A percentile compares a stretch with the other conserved stretches of the same genome.
Conservation (phyloP, 495 filamentous ascomycete species). For the Xylaria bambusicola region DNA sequence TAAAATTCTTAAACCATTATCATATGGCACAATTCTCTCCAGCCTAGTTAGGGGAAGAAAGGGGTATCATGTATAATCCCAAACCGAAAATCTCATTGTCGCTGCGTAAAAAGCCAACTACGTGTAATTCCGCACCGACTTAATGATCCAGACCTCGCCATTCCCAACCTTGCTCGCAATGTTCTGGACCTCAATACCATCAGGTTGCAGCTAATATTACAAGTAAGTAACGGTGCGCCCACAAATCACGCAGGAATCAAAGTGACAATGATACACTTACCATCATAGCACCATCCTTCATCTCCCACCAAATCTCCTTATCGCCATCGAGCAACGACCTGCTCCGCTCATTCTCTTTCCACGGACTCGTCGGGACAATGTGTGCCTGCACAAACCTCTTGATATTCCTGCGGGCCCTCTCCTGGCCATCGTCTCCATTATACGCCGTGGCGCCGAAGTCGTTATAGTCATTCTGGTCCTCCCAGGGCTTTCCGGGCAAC, state of each 20-base stretch:
- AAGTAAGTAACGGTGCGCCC: conserved; percentile 18
- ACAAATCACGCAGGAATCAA: conserved; percentile 1
- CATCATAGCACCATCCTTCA: conserved; percentile 68
- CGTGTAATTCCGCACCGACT: conserved; percentile 65
- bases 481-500: conserved; percentile 91
- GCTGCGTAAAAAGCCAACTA: conserved; percentile 12
- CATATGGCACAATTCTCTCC: too few relatives aligned
- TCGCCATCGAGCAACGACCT: conserved; percentile 65
- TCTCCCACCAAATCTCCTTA: conserved; percentile 78
- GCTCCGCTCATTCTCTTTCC: conserved; percentile 73
- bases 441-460: conserved; percentile 76
- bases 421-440: conserved; percentile 73
- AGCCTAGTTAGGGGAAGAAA: background rate
- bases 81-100: background rate
- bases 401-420: conserved; percentile 77
- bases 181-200: conserved; percentile 69
- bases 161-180: conserved; percentile 75
- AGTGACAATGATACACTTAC: conserved; percentile 47
- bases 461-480: conserved; percentile 79
- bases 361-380: conserved; percentile 74
- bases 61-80: conserved; percentile 2
- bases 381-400: conserved; percentile 86
- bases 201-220: conserved; percentile 71
- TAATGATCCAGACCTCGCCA: conserved; percentile 81
- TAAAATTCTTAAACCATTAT: too few relatives aligned